These are phyloP conservation scores for Taphrina deformans DNA, from an alignment of 1,139 yeast genomes.

Conservation along the genomic window DNA sequence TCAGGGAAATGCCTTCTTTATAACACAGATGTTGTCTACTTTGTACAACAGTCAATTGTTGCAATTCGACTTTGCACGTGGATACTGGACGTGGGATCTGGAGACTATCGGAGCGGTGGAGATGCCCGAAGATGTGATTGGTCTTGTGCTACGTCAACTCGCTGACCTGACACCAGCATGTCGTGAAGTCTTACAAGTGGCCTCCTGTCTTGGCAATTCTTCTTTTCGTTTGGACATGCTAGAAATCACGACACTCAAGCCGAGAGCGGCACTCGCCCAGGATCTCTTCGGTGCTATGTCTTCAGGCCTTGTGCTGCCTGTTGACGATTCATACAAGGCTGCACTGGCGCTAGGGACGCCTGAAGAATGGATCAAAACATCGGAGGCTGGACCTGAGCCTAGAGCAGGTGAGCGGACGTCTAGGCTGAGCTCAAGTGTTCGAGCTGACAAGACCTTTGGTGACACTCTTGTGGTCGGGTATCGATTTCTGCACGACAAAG, in stretches of 20 bases:
- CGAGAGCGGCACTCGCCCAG: conserved; percentile 15
- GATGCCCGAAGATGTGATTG: conserved; percentile 27
- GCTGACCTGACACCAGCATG: neutral
- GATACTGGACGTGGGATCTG: conserved; percentile 28
- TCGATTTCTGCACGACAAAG: conserved; percentile 32
- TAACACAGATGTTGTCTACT: conserved; percentile 17
- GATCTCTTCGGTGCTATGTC: conserved; percentile 21
- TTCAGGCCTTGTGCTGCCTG: conserved; percentile 24
- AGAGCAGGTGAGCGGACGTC: neutral
- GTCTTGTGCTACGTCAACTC: conserved; percentile 22
- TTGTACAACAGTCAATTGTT: conserved; percentile 3
- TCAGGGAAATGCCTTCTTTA: conserved; percentile 26
- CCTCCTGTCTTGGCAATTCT: conserved; percentile 25
- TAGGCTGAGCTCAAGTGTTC: neutral
- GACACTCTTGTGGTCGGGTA: conserved; percentile 20
- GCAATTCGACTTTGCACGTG: conserved; percentile 7
- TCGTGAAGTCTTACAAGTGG: conserved; percentile 16
- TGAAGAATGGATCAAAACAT: neutral
- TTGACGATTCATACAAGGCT: conserved; percentile 14
- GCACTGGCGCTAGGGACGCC: conserved; percentile 11
- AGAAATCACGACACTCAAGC: neutral
- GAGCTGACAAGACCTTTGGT: neutral
- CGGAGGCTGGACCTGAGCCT: neutral
- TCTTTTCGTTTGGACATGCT: conserved; percentile 23
- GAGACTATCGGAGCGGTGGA: conserved; percentile 5